These are phyloP conservation scores for Mycosphaerelloides madeirae DNA, from an alignment of 2,329 filamentous ascomycete species.

Conservation along the genomic window DNA sequence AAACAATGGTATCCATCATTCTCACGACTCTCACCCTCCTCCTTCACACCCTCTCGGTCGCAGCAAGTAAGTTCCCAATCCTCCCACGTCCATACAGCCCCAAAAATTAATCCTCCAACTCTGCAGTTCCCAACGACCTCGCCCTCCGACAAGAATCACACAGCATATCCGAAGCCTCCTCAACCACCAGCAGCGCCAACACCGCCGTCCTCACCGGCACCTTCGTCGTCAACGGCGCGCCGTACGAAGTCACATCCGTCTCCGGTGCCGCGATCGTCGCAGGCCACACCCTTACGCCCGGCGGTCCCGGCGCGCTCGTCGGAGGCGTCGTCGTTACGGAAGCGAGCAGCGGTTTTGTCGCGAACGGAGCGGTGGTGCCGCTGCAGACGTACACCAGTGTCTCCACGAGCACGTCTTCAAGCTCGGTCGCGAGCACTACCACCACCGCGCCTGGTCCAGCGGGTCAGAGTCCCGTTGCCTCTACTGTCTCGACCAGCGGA, in stretches of 20 bases:
- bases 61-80: neutral
- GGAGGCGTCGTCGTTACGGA: constrained; percentile 11
- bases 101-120: neutral
- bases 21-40: neutral
- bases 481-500: neutral
- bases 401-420: constrained; percentile 1
- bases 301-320: constrained; percentile 12
- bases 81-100: neutral
- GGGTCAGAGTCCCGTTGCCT: neutral
- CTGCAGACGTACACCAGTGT: constrained; percentile 4
- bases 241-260: constrained; percentile 15
- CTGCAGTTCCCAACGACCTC: neutral
- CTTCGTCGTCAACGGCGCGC: constrained; percentile 16
- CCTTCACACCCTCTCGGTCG: neutral
- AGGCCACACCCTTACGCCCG: constrained; percentile 17
- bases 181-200: constrained; percentile 1
- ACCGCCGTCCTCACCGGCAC: constrained; percentile 7
- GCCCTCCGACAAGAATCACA: constrained; percentile 1
- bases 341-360: constrained; percentile 7
- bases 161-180: neutral
- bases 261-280: constrained; percentile 13
- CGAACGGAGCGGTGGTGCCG: constrained; percentile 6
- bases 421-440: constrained; percentile 1
- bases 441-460: constrained; percentile 1
- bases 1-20: neutral